Conservation (phyloP, 768 basidiomycete genomes). For the Macrolepiota fuliginosa region DNA sequence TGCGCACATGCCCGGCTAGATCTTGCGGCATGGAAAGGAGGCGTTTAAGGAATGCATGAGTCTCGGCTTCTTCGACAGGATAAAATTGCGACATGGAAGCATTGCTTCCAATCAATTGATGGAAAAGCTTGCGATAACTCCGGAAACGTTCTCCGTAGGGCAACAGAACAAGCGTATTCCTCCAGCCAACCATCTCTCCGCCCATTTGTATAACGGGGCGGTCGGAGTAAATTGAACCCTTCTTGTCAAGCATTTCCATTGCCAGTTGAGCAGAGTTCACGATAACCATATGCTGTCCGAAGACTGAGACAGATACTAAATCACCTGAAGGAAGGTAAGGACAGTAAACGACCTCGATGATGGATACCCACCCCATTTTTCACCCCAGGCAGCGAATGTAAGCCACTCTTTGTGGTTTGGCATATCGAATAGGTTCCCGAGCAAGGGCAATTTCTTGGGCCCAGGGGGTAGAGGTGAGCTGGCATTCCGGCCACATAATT, state of each 20-base stretch:
- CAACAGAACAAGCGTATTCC: conserved; percentile 31
- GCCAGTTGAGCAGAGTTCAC: conserved; percentile 40
- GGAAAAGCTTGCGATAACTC: conserved; percentile 38
- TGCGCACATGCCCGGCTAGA: conserved; percentile 31
- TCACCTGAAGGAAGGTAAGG: conserved; percentile 28
- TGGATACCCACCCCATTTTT: conserved; percentile 35
- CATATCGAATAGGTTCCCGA: conserved; percentile 51
- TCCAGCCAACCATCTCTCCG: conserved; percentile 41
- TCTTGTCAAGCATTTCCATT: conserved; percentile 49
- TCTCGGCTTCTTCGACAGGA: conserved; percentile 37
- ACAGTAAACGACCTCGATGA: not conserved
- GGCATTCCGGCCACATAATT: conserved; percentile 15
- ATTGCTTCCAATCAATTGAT: conserved; percentile 38
- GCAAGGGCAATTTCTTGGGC: conserved; percentile 38
- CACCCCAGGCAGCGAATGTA: conserved; percentile 35
- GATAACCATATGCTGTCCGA: conserved; percentile 45
- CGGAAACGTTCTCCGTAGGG: conserved; percentile 40
- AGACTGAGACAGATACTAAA: conserved; percentile 40
- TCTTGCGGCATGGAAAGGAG: conserved; percentile 32
- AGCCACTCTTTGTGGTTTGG: conserved; percentile 45
- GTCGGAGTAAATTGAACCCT: conserved; percentile 53
- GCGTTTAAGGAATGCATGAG: conserved; percentile 35
- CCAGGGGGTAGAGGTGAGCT: conserved; percentile 39
- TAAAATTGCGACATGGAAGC: conserved; percentile 35
- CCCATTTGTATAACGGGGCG: conserved; percentile 43